phyloP scores from a whole-genome alignment of 352 stramenopile species.

The Globisporangium cederbergense region DNA sequence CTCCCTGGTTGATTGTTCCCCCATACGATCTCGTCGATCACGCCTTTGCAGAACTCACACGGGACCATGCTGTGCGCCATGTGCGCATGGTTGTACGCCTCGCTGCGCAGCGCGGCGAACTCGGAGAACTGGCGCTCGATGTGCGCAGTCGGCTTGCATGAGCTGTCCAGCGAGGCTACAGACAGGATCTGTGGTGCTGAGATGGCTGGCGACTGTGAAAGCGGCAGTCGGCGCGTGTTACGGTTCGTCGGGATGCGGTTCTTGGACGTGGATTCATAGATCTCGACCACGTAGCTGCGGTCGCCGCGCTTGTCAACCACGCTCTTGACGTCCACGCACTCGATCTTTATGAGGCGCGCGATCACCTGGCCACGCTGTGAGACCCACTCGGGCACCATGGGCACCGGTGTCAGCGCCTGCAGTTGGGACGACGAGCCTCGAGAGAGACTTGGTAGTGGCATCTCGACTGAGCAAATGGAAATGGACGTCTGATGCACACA shows the following conservation, averaged over 20 bases:
- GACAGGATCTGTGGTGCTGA: neutral
- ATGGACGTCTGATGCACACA: neutral
- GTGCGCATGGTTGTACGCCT: constrained; percentile 8
- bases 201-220: neutral
- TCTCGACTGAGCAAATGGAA: neutral
- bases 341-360: neutral
- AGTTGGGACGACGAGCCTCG: neutral
- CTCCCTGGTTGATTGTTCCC: constrained; percentile 3
- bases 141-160: neutral
- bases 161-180: neutral
- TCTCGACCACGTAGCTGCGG: constrained; percentile 6
- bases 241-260: constrained; percentile 14
- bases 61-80: neutral
- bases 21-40: constrained; percentile 13
- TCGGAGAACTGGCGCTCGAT: constrained; percentile 1
- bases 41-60: constrained; percentile 12
- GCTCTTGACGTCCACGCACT: neutral
- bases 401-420: constrained; percentile 5
- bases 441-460: constrained; percentile 6
- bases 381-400: constrained; percentile 7
- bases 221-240: neutral
- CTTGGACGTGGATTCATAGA: constrained; percentile 9
- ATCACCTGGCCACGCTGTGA: constrained; percentile 10
- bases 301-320: neutral
- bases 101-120: constrained; percentile 2